Evolutionary conservation across 768 basidiomycete genomes (phyloP).

Genomic region (Russula compacta): DNA sequence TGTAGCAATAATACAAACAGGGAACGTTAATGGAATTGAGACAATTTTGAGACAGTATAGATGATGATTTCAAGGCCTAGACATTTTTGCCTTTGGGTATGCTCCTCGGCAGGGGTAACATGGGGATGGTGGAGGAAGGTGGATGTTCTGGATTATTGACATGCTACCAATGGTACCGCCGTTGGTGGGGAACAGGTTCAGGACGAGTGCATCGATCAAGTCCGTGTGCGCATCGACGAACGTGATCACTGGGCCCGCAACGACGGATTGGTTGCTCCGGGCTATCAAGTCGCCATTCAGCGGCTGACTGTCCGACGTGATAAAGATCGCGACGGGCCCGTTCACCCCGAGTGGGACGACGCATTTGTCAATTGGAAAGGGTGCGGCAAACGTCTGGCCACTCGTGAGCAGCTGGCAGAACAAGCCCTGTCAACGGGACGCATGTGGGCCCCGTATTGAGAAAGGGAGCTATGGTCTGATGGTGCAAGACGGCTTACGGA

Average conservation of each 20-base stretch:
- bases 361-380: conserved; percentile 48
- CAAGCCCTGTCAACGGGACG: conserved; percentile 32
- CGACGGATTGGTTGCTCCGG: conserved; percentile 42
- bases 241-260: conserved; percentile 63
- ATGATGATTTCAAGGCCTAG: no score
- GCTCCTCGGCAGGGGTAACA: not conserved
- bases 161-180: no score
- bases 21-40: no score
- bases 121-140: not conserved
- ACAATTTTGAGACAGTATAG: no score
- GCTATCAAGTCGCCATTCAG: conserved; percentile 52
- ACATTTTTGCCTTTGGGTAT: no score
- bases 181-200: conserved; percentile 13
- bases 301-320: conserved; percentile 56
- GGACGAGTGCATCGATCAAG: conserved; percentile 39
- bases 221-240: conserved; percentile 58
- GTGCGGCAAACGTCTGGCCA: conserved; percentile 41
- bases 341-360: conserved; percentile 57
- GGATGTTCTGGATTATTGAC: no score
- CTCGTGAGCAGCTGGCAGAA: conserved; percentile 75
- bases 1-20: not conserved
- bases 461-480: not conserved
- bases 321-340: conserved; percentile 65
- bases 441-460: not conserved
- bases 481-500: conserved; percentile 27